phyloP scores from a whole-genome alignment of 345 rosid genomes.

The Syzygium aromaticum region DNA sequence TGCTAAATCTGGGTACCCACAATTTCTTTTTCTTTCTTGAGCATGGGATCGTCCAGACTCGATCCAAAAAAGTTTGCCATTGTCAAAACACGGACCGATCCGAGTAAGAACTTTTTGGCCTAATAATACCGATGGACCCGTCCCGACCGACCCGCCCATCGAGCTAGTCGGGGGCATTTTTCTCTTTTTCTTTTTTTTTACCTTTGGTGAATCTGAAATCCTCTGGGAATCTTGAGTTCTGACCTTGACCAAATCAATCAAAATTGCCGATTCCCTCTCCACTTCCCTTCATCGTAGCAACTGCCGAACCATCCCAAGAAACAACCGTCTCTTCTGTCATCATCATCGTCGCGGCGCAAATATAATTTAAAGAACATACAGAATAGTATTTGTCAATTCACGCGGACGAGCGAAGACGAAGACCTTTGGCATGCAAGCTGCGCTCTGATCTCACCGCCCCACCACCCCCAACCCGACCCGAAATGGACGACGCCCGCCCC shows the following conservation, averaged over 20 bases:
- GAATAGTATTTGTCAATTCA: no score
- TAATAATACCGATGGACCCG: no score
- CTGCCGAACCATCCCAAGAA: neutral
- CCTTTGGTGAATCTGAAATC: neutral
- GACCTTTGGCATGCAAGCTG: neutral
- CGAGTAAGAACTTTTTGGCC: neutral
- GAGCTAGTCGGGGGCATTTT: no score
- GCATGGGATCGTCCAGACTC: neutral
- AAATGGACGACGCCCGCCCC: neutral
- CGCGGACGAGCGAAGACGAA: no score
- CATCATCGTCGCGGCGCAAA: neutral
- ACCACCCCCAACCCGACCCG: neutral
- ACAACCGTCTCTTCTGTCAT: neutral
- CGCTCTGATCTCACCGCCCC: neutral
- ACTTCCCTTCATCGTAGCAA: neutral
- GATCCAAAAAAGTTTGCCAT: neutral
- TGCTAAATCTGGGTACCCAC: neutral
- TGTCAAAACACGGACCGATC: neutral
- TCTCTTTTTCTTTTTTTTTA: rapidly evolving
- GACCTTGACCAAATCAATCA: neutral
- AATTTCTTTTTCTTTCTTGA: neutral
- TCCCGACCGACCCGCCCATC: neutral
- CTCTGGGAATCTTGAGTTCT: neutral
- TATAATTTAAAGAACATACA: neutral
- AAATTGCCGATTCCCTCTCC: neutral